Conservation (phyloP, 2,329 filamentous ascomycete genomes). For the Neofusicoccum umdonicola region DNA sequence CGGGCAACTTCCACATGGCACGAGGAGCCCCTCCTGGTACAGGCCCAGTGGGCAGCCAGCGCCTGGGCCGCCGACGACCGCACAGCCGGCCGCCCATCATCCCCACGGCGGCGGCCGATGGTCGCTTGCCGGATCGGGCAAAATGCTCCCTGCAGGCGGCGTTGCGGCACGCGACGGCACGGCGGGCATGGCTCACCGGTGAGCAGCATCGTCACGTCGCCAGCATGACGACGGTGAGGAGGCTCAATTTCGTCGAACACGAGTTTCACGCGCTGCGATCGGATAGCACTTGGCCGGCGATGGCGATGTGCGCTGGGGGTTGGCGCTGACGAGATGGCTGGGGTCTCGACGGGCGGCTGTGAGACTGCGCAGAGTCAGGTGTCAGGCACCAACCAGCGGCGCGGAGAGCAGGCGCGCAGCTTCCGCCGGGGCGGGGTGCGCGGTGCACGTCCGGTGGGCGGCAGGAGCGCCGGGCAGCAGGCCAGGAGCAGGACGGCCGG, state of each 20-base stretch:
- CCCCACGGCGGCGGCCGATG: background rate
- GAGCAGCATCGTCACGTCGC: background rate
- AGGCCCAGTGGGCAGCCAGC: background rate
- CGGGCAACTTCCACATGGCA: background rate
- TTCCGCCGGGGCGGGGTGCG: background rate
- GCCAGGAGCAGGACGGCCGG: too few species aligned
- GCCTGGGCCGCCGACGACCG: background rate
- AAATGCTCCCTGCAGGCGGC: background rate
- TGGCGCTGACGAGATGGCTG: conserved; percentile 1
- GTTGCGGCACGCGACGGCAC: background rate
- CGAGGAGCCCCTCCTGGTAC: background rate
- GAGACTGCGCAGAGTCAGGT: background rate
- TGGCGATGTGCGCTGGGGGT: background rate
- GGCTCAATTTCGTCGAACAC: conserved; percentile 3
- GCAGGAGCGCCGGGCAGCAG: background rate
- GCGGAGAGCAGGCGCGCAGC: background rate
- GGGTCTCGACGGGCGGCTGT: background rate
- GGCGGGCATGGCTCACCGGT: background rate
- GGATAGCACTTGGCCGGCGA: background rate
- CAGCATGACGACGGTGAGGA: background rate
- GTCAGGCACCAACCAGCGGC: background rate
- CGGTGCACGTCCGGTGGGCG: background rate
- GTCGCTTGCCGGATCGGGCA: background rate
- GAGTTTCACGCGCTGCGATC: background rate
- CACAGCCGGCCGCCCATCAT: background rate